Base-by-base conservation (phyloP, 148 eudicot genomes). In the Fallopia convolvulus region DNA sequence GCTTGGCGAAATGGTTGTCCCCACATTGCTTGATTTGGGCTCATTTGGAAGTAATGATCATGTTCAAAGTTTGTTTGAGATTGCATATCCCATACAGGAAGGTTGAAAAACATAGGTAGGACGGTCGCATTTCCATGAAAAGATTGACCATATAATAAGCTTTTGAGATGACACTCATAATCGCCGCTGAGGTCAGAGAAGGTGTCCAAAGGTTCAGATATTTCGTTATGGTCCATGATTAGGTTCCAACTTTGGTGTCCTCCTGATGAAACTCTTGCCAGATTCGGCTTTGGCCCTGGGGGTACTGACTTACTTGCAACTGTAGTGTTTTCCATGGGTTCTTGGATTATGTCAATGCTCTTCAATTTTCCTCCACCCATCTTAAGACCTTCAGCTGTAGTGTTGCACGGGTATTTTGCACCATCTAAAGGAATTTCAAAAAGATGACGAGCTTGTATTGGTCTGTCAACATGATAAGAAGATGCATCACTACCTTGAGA, bases 151-250 rank as follows among this genome's bases (percentile, higher is more conserved):
- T 47, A 20, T 0, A 47, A 32, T 15, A 74, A 48, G 40, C 76
- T 74, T 32, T 48, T 26, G 58, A 74, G 56, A 49, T 74, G 76
- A 23, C 76, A 48, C 13, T 74, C 76, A 74, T 74, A 74, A 74
- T 74, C 76, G 7, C 76, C 60, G 26, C 33, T 52, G 55, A 74
- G 76, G 6, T 74, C 76, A 13, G 76, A 46, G 17, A 73, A 17
- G 75, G 30, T 14, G 53, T 23, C 17, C 32, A 73, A 73, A 49
- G 50, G 50, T 23, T 20, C 75, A 9, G 53, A 46, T 9, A 21
- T 73, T 26, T 21, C 36, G 18, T 46, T 41, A 73, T 42, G 53
- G 55, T 49, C 50, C 8, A 44, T 44, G 46, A 49, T 21, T 12
- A 71, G 21, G 48, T 40, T 36, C 74, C 74, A n/a, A 71, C 12